Percentiles rank a stretch among this genome's conserved stretches.
Evolutionary conservation across 2,329 filamentous ascomycete species (phyloP).

Genomic region (Botrytis porri): DNA sequence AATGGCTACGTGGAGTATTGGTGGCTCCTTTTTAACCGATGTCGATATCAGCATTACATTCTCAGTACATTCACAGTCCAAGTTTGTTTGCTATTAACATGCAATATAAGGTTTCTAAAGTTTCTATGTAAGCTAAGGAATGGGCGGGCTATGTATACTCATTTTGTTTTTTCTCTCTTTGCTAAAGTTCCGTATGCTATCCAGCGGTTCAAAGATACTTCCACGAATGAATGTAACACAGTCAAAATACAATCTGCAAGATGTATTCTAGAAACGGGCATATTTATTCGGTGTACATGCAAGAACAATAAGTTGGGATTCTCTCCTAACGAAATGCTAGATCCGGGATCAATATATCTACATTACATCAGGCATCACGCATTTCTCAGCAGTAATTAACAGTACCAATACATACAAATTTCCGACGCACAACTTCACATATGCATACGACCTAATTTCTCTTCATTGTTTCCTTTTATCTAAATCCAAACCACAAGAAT

Average conservation of each 20-base stretch:
- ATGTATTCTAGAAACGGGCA: no score
- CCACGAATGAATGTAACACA: not conserved
- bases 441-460: not conserved
- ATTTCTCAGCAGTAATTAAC: no score
- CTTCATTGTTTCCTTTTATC: not conserved
- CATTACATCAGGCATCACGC: not conserved
- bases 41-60: not conserved
- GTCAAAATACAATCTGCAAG: not conserved
- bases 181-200: not conserved
- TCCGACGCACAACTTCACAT: not conserved
- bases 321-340: not conserved
- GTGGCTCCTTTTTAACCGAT: not conserved
- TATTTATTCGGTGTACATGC: not conserved
- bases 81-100: not conserved
- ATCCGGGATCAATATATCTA: rapidly evolving
- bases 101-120: not conserved
- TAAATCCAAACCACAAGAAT: not conserved
- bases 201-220: not conserved
- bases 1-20: not conserved
- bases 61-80: not conserved
- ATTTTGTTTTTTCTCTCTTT: not conserved
- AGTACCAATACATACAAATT: not conserved
- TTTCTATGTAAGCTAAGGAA: not conserved
- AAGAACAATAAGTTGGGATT: rapidly evolving
- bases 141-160: not conserved